These are phyloP conservation scores for Kodamaea alishanica DNA, from an alignment of 1,139 yeast species.

Conservation along the genomic window DNA sequence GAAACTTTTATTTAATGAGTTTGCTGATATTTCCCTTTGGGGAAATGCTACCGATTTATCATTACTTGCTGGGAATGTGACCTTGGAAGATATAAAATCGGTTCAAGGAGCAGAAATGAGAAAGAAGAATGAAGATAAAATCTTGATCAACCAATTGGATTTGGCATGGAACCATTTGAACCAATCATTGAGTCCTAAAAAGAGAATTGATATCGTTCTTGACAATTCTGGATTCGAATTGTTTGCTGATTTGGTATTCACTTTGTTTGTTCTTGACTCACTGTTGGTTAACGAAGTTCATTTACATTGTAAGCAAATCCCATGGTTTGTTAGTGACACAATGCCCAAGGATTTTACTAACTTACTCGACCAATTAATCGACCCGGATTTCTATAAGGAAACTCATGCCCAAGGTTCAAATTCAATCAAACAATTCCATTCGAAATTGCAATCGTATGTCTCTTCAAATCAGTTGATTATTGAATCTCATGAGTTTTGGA, in stretches of 20 bases:
- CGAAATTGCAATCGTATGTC: conserved; percentile 48
- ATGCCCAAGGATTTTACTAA: conserved; percentile 73
- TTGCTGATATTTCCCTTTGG: conserved; percentile 88
- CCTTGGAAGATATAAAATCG: conserved; percentile 79
- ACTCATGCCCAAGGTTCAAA: conserved; percentile 28
- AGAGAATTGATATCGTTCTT: conserved; percentile 77
- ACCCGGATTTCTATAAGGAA: conserved; percentile 49
- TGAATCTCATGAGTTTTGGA: conserved; percentile 80
- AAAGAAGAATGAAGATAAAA: conserved; percentile 76
- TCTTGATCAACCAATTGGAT: conserved; percentile 71
- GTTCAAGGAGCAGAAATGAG: conserved; percentile 90
- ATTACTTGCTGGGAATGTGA: conserved; percentile 73
- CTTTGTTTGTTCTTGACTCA: conserved; percentile 72
- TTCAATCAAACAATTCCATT: conserved; percentile 41
- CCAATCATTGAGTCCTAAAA: conserved; percentile 23
- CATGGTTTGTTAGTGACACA: conserved; percentile 98
- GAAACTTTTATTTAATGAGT: conserved; percentile 64
- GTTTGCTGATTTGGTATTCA: conserved; percentile 78
- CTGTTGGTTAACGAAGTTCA: conserved; percentile 59
- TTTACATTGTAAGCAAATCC: conserved; percentile 84
- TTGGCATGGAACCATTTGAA: conserved; percentile 57
- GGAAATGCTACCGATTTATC: conserved; percentile 97
- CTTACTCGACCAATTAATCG: conserved; percentile 56
- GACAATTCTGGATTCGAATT: conserved; percentile 96
- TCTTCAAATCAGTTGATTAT: conserved; percentile 50